Evolutionary conservation across 169 alveolate genomes (phyloP).

Genomic region (Blepharisma undulans): DNA sequence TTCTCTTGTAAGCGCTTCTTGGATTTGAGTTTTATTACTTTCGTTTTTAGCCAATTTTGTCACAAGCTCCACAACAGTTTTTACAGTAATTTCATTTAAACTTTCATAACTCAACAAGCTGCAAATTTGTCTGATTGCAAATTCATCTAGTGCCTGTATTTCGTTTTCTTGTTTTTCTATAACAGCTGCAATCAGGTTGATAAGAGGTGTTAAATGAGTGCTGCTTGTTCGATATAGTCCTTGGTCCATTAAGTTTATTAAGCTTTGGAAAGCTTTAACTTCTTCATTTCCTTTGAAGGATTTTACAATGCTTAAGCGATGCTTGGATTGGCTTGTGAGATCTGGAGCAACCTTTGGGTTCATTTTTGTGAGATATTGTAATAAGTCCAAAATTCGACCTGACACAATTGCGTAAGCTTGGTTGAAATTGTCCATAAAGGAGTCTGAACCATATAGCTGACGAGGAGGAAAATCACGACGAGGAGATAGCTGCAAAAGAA

Average conservation of each 20-base stretch:
- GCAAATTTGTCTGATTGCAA: constrained; percentile 18
- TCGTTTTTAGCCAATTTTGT: background rate
- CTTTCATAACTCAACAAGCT: constrained; percentile 13
- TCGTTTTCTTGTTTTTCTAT: background rate
- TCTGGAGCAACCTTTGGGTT: constrained; percentile 31
- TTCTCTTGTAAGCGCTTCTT: background rate
- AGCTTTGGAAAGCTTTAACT: background rate
- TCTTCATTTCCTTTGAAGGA: constrained; percentile 1
- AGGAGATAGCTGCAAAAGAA: constrained; percentile 14
- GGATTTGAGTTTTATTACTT: background rate
- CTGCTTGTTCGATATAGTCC: constrained; percentile 6
- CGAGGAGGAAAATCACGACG: constrained; percentile 31
- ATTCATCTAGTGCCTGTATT: background rate
- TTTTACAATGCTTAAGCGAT: background rate
- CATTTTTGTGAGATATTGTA: background rate
- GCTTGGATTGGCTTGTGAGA: background rate
- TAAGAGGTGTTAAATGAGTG: constrained; percentile 29
- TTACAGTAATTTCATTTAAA: constrained; percentile 8
- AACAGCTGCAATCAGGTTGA: background rate
- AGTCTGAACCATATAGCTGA: constrained; percentile 16
- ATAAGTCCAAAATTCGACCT: constrained; percentile 30
- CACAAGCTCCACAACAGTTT: constrained; percentile 8
- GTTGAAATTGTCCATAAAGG: background rate
- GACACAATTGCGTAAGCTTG: constrained; percentile 34
- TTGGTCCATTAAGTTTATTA: background rate